phyloP scores from a whole-genome alignment of 441 rosid genomes.

The Adansonia grandidieri region DNA sequence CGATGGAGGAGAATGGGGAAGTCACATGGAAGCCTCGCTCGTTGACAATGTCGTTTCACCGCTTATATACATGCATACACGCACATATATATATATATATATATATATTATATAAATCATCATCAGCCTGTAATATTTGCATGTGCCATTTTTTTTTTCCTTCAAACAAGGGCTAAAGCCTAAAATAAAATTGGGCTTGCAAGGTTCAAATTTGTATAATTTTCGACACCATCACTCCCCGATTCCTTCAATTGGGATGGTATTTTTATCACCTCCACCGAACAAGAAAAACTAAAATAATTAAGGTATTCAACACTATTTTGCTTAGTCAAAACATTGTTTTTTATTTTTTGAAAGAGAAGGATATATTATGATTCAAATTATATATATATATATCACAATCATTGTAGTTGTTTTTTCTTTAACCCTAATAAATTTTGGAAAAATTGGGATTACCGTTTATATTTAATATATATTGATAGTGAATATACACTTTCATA shows the following conservation, averaged over 20 bases:
- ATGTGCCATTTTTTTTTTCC: not conserved
- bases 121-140: not conserved
- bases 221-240: not conserved
- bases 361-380: not conserved
- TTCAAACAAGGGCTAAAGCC: not conserved
- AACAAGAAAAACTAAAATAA: not conserved
- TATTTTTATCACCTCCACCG: slow-evolving; percentile 4
- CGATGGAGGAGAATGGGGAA: not conserved
- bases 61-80: not conserved
- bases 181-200: not conserved
- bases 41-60: not conserved
- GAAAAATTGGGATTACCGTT: not conserved
- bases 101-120: not conserved
- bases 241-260: not conserved
- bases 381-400: no score
- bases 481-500: no score
- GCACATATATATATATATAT: not conserved
- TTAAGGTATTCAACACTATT: not conserved
- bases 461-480: no score
- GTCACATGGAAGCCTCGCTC: slow-evolving; percentile 10
- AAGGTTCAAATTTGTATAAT: not conserved
- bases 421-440: no score
- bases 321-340: not conserved
- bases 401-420: no score
- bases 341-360: not conserved